A percentile compares a stretch with the other conserved stretches of the same genome.
Evolutionary conservation across 1,139 yeast genomes (phyloP).

Genomic region (Candida frijolesensis): DNA sequence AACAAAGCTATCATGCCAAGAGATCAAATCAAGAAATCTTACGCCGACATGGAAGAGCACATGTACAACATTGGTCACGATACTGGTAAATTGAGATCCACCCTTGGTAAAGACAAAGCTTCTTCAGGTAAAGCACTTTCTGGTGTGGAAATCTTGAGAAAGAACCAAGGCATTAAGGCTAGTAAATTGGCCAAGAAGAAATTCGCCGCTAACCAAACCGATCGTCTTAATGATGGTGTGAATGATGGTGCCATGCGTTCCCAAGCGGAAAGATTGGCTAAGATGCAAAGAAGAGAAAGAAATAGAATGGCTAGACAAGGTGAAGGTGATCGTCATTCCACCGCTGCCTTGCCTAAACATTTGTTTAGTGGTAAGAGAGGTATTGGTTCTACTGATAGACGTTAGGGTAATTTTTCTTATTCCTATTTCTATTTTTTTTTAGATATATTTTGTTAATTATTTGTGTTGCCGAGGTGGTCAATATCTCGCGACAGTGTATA

Average conservation of each 20-base stretch:
- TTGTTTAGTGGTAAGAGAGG: slow-evolving; percentile 96
- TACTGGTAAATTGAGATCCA: slow-evolving; percentile 59
- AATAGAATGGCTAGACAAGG: slow-evolving; percentile 91
- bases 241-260: slow-evolving; percentile 78
- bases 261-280: slow-evolving; percentile 85
- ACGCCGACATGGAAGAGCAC: slow-evolving; percentile 81
- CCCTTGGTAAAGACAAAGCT: slow-evolving; percentile 45
- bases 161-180: slow-evolving; percentile 50
- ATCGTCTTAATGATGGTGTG: slow-evolving; percentile 86
- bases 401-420: slow-evolving; percentile 32
- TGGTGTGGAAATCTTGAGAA: slow-evolving; percentile 75
- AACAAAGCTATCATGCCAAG: slow-evolving; percentile 94
- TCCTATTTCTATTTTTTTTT: background rate
- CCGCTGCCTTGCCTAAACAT: slow-evolving; percentile 89
- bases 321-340: slow-evolving; percentile 91
- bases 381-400: slow-evolving; percentile 81
- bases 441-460: background rate
- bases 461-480: too few species aligned
- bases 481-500: too few species aligned
- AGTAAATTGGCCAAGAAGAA: slow-evolving; percentile 50
- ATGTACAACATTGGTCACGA: slow-evolving; percentile 91
- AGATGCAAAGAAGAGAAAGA: slow-evolving; percentile 91
- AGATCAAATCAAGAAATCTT: slow-evolving; percentile 77
- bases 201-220: slow-evolving; percentile 62
- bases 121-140: slow-evolving; percentile 43